phyloP scores from a whole-genome alignment of 345 rosid species.

The Turnera subulata region DNA sequence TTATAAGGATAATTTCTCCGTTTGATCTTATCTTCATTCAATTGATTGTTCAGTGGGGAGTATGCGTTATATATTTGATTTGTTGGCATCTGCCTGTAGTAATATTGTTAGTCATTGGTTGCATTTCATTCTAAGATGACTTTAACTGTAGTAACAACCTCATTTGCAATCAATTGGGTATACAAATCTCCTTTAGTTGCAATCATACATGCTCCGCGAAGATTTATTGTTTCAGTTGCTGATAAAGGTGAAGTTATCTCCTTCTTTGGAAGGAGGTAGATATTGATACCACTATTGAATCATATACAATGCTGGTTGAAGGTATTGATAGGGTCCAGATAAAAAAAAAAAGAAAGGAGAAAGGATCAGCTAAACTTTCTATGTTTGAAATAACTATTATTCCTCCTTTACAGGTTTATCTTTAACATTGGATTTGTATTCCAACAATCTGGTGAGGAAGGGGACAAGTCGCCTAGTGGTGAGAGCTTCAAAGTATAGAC shows the following conservation, averaged over 20 bases:
- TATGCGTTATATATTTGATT: not conserved
- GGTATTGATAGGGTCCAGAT: not conserved
- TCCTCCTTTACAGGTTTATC: slow-evolving; percentile 51
- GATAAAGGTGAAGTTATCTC: not conserved
- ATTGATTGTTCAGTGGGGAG: not conserved
- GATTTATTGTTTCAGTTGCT: not conserved
- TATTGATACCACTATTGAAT: not conserved
- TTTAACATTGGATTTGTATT: slow-evolving; percentile 48
- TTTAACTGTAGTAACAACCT: not conserved
- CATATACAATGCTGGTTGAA: not conserved
- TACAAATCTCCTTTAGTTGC: not conserved
- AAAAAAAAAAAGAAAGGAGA: not conserved
- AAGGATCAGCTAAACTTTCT: not conserved
- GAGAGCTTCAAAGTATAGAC: slow-evolving; percentile 83
- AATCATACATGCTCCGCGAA: not conserved
- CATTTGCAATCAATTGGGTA: too few species aligned
- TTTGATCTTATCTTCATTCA: too few species aligned
- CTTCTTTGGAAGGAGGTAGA: not conserved
- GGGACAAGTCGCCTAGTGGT: slow-evolving; percentile 62
- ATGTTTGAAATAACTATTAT: not conserved
- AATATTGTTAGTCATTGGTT: not conserved
- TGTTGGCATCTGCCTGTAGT: not conserved
- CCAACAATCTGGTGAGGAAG: slow-evolving; percentile 27
- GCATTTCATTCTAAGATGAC: not conserved
- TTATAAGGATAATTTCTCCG: too few species aligned